phyloP scores from a whole-genome alignment of 306 rosid genomes.

The Trifolium pratense region DNA sequence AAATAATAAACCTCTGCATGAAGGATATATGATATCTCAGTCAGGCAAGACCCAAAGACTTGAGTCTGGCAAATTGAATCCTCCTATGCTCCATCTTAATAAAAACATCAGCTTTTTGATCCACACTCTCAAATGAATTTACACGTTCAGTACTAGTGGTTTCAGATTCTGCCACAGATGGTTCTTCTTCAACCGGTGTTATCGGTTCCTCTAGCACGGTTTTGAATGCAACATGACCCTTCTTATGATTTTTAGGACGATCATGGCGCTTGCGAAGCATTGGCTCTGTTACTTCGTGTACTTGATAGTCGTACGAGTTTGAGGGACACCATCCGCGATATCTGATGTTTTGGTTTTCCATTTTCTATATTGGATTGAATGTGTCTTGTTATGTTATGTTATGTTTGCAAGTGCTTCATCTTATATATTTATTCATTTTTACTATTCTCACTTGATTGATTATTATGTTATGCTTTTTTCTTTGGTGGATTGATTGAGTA shows the following conservation, averaged over 20 bases:
- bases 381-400: not conserved
- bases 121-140: constrained; percentile 39
- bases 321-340: constrained; percentile 39
- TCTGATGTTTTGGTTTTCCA: constrained; percentile 20
- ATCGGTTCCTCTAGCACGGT: constrained; percentile 23
- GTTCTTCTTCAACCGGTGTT: not conserved
- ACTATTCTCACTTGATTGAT: not conserved
- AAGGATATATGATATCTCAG: not conserved
- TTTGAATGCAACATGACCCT: constrained; percentile 50
- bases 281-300: constrained; percentile 31
- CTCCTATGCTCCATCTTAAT: constrained; percentile 52
- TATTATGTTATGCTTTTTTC: not conserved
- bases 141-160: not conserved
- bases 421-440: constrained; percentile 11
- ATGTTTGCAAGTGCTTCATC: not conserved
- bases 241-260: constrained; percentile 21
- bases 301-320: constrained; percentile 30
- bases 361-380: constrained; percentile 10
- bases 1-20: not conserved
- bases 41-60: constrained; percentile 26
- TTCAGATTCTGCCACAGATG: not conserved
- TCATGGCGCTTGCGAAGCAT: constrained; percentile 30
- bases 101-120: constrained; percentile 63
- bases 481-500: not conserved
- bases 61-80: constrained; percentile 46